Conservation (phyloP, 1,139 yeast species). For the Maudiozyma humilis region DNA sequence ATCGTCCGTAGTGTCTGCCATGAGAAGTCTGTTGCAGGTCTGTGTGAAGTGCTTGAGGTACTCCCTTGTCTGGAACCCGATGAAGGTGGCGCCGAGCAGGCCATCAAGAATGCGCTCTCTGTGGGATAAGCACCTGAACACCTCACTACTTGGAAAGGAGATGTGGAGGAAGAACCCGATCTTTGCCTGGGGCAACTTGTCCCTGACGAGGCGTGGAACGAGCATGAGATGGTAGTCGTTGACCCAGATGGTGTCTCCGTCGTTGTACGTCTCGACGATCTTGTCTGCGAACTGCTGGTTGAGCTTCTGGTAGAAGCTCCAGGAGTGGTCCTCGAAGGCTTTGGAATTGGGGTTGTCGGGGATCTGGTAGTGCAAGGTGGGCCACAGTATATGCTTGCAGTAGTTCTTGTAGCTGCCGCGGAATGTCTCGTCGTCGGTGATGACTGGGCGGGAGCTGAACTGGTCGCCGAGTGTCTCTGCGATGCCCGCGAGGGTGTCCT, state of each 20-base stretch:
- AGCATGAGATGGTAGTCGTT: slow-evolving; percentile 88
- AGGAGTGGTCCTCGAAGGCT: slow-evolving; percentile 90
- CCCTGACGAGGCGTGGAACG: slow-evolving; percentile 77
- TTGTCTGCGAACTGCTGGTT: slow-evolving; percentile 76
- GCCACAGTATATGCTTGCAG: slow-evolving; percentile 93
- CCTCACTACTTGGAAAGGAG: slow-evolving; percentile 93
- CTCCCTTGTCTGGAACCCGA: slow-evolving; percentile 86
- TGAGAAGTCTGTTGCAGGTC: slow-evolving; percentile 74
- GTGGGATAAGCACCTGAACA: slow-evolving; percentile 87
- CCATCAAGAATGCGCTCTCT: slow-evolving; percentile 72
- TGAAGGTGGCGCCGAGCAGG: slow-evolving; percentile 78
- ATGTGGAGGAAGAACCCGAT: slow-evolving; percentile 91
- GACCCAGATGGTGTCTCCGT: slow-evolving; percentile 75
- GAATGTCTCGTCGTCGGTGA: slow-evolving; percentile 66
- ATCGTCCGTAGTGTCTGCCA: slow-evolving; percentile 61
- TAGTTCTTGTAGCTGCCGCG: slow-evolving; percentile 87
- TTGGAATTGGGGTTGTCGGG: slow-evolving; percentile 92
- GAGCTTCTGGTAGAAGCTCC: slow-evolving; percentile 71
- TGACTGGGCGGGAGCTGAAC: slow-evolving; percentile 56
- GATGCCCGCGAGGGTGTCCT: slow-evolving; percentile 43
- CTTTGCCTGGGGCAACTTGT: slow-evolving; percentile 67
- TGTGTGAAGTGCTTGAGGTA: slow-evolving; percentile 89
- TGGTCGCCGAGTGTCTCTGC: slow-evolving; percentile 41
- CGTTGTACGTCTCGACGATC: slow-evolving; percentile 54
- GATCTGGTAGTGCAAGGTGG: slow-evolving; percentile 89